phyloP scores from a whole-genome alignment of 1,284 basidiomycete genomes.

The Tylopilus sp. region DNA sequence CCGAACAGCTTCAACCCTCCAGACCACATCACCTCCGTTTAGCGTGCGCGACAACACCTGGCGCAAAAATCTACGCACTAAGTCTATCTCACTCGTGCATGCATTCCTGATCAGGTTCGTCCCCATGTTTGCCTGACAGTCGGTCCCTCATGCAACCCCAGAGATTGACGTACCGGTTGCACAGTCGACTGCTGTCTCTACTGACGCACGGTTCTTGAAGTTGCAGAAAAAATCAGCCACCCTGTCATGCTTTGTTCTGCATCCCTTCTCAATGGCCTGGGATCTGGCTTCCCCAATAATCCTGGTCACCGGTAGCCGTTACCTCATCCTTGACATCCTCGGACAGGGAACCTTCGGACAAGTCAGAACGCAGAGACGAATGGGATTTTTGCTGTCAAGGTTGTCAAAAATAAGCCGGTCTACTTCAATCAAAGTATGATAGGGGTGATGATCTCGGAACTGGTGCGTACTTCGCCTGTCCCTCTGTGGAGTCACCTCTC shows the following conservation, averaged over 20 bases:
- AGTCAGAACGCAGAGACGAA: conserved; percentile 99
- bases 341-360: conserved; percentile 99
- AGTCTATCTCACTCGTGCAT: too few species aligned
- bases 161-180: conserved; percentile 99
- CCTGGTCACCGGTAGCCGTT: conserved; percentile 69
- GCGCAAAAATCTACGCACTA: too few species aligned
- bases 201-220: conserved; percentile 91
- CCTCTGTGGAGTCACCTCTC: background rate
- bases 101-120: too few species aligned
- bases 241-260: conserved; percentile 99
- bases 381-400: conserved; percentile 98
- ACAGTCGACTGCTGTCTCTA: conserved; percentile 97
- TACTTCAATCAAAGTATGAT: conserved; percentile 99
- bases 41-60: too few species aligned
- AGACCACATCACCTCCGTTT: too few species aligned
- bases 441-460: conserved; percentile 98
- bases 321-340: conserved; percentile 97
- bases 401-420: conserved; percentile 99
- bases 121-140: background rate
- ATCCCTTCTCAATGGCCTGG: conserved; percentile 98
- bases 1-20: too few species aligned
- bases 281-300: conserved; percentile 98
- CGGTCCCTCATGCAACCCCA: conserved; percentile 43
- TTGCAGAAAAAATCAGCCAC: conserved; percentile 94
- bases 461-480: conserved; percentile 65